Base-by-base conservation (phyloP, 805 yeast species). In the Wickerhamiella azymoides region DNA sequence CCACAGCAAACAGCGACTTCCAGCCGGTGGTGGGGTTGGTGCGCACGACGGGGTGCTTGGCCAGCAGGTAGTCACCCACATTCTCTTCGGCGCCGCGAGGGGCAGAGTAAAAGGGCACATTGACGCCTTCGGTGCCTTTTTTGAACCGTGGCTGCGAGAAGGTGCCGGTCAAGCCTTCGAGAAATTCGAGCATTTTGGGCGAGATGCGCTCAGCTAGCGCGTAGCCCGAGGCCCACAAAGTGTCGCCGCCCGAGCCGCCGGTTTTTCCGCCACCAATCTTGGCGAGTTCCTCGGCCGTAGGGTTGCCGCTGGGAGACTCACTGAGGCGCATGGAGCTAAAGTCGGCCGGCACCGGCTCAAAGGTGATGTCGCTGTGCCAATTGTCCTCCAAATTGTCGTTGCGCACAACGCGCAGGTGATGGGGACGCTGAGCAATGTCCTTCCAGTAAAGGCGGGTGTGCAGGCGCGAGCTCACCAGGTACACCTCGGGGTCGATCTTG, bases 1-100 rank as follows among this genome's bases (percentile, higher is more conserved):
- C 43, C 33, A 35, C 24, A 17, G 36, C 40, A 49, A 64, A 76
- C 51, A 77, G 61, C 1, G 77, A 63, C 59, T 77, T 77, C 73
- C 76, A 68, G 38, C 80, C 80, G 25, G 81, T 76, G 13, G 71
- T 78, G 9, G 83, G 82, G 53, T 78, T 78, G 35, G 80, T 74
- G 62, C 81, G 70, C 30, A 77, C 70, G 19, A 77, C 51, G 2
- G 80, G 81, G 59, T 77, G 83, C 62, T 61, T 52, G 14, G 58
- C 58, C 40, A 50, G 36, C 27, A 55, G 51, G 41, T 51, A 52
- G 26, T 52, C 52, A 6, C 61, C 61, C 19, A 54, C 49, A 45
- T 57, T 57, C 47, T 56, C 59, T 13, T 58, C 58, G 9, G 58
- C 56, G 5, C 61, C 60, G 26, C 61, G 51, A 19, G 48, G 47